Evolutionary conservation across 2,329 filamentous ascomycete species (phyloP).

Genomic region (Penicillium frequentans): DNA sequence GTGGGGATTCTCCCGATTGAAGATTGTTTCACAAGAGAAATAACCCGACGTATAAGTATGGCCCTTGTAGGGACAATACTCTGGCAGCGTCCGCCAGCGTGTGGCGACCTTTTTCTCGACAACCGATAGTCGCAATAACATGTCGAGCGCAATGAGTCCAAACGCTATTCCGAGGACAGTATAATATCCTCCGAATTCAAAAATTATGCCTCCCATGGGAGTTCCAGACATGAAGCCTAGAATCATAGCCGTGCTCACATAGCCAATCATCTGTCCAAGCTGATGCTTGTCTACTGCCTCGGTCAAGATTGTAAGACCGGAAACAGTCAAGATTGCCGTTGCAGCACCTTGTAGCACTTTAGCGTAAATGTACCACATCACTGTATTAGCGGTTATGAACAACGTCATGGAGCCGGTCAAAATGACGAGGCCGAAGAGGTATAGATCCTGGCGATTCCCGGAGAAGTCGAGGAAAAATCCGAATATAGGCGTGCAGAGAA

Average conservation of each 20-base stretch:
- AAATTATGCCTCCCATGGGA: slow-evolving; percentile 59
- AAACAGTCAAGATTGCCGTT: slow-evolving; percentile 60
- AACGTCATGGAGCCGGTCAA: slow-evolving; percentile 55
- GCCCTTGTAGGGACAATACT: slow-evolving; percentile 43
- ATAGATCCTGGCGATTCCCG: slow-evolving; percentile 53
- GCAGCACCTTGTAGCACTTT: slow-evolving; percentile 58
- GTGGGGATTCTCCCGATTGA: not conserved
- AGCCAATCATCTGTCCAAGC: slow-evolving; percentile 61
- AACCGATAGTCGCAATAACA: slow-evolving; percentile 58
- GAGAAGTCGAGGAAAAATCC: slow-evolving; percentile 15
- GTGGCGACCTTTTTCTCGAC: slow-evolving; percentile 60
- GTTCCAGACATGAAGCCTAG: slow-evolving; percentile 58
- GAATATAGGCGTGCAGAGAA: slow-evolving; percentile 17
- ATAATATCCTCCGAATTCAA: slow-evolving; percentile 56
- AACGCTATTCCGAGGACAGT: slow-evolving; percentile 60
- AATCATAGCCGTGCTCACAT: slow-evolving; percentile 55
- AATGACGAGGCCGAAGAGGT: slow-evolving; percentile 55
- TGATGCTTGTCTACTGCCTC: slow-evolving; percentile 58
- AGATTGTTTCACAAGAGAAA: not conserved
- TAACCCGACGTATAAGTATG: not conserved
- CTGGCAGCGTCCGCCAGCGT: slow-evolving; percentile 16
- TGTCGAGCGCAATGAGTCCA: slow-evolving; percentile 57
- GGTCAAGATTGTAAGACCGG: slow-evolving; percentile 57
- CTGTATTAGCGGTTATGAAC: slow-evolving; percentile 50
- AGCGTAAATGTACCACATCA: slow-evolving; percentile 51